phyloP scores from a whole-genome alignment of 164 flowering plant genomes.

The Nymphaea thermarum region DNA sequence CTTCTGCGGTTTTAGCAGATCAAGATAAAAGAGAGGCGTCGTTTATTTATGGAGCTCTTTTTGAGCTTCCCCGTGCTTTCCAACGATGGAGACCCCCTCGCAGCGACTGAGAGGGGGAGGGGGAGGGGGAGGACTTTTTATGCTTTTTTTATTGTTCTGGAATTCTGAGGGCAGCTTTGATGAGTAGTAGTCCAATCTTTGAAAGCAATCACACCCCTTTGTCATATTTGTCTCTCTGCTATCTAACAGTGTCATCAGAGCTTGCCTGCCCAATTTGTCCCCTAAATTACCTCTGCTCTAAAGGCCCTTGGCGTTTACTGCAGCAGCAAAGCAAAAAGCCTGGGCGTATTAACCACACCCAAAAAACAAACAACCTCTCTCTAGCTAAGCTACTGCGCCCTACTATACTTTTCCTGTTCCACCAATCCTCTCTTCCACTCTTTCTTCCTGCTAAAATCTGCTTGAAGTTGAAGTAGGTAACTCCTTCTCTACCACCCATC shows the following conservation, averaged over 20 bases:
- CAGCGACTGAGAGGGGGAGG: not conserved
- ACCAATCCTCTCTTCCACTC: not conserved
- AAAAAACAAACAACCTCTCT: not conserved
- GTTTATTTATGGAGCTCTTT: not conserved
- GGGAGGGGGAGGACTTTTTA: not conserved
- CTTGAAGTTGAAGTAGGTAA: no score
- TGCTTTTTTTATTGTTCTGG: not conserved
- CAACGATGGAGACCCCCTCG: not conserved
- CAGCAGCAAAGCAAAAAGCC: not conserved
- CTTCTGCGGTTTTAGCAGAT: not conserved
- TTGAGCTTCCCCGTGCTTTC: not conserved
- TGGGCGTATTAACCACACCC: not conserved
- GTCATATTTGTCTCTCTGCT: constrained; percentile 13
- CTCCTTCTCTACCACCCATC: no score
- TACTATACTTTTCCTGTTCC: not conserved
- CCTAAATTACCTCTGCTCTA: not conserved
- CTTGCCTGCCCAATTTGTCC: constrained; percentile 12
- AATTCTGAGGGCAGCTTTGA: not conserved
- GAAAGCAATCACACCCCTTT: constrained; percentile 11
- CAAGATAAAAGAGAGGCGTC: not conserved
- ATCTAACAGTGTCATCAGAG: constrained; percentile 12
- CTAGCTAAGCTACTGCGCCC: not conserved
- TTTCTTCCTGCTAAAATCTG: not conserved
- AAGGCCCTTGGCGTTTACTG: no score
- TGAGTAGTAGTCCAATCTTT: constrained; percentile 3